Evolutionary conservation across 75 land plant genomes (phyloP), one percentile per base, ranked within the genome.

Genomic region (Larix kaempferi): DNA sequence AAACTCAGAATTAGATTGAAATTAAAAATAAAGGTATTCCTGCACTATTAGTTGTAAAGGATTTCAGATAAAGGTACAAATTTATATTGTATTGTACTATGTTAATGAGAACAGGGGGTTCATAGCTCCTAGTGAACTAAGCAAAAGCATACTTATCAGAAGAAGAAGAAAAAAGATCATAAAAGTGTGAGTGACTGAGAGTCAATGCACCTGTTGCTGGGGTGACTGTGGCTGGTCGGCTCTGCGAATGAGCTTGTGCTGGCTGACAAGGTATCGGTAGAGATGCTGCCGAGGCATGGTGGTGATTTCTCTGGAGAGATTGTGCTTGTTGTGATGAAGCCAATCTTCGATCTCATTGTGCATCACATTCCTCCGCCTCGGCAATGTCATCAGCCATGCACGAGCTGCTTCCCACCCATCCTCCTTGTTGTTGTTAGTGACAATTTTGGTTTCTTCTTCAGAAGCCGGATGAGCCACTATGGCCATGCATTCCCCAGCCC

Each of bases 391-490:
- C 13, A 76, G 35, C 77, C 77, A 76, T 35, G 77, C 44, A 27
- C 77, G 17, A 5, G 64, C 77, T 22, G 69, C 65, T 35, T 76
- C 64, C 77, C 77, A 76, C n/a, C 77, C 77, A 76, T 76, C 63
- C 17, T 44, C 55, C 74, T 54, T 54, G 57, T 55, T n/a, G n/a
- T n/a, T 25, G 19, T 73, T 25, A 25, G 22, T 44, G 49, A 44
- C 6, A 44, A 44, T 44, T 44, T 44, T 44, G 49, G 7, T 44
- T 44, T 44, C 49, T 44, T 5, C 49, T 44, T 44, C 49, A 44
- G 49, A 44, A 44, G 49, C 49, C 6, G 49, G 6, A 44, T 0
- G 49, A 44, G 0, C 49, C 49, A 44, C 49, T 0, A 44, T 6
- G 8, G 49, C 8, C 49, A 0, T 44, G 49, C 49, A 44, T 6